These are phyloP conservation scores for Penicillium sp. DNA, from an alignment of 2,329 filamentous ascomycete species.

Conservation along the genomic window DNA sequence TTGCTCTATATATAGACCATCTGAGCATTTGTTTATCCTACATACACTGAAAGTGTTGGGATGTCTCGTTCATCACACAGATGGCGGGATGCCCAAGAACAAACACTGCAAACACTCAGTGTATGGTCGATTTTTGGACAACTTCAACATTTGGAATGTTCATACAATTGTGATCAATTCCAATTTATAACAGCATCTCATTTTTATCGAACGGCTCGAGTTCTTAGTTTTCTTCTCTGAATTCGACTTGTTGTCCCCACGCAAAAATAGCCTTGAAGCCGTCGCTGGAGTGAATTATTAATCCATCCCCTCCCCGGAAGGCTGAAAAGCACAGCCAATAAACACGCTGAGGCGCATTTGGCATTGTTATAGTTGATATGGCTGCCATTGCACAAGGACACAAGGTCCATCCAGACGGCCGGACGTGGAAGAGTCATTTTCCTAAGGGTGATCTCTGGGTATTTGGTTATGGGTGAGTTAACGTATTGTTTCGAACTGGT, in stretches of 20 bases:
- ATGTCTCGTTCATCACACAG: not conserved
- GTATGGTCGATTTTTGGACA: not conserved
- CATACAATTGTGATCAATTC: not conserved
- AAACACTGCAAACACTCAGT: slow-evolving; percentile 3
- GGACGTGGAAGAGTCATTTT: slow-evolving; percentile 39
- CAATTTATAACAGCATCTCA: not conserved
- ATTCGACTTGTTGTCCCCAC: not conserved
- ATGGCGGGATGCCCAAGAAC: not conserved
- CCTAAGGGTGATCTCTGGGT: slow-evolving; percentile 72
- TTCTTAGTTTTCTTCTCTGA: not conserved
- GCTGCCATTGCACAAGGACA: slow-evolving; percentile 14
- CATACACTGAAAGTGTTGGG: not conserved
- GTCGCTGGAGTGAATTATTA: not conserved
- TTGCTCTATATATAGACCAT: not conserved
- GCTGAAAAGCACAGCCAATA: not conserved
- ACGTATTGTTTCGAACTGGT: not conserved
- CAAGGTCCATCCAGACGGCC: slow-evolving; percentile 22
- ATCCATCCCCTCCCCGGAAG: not conserved
- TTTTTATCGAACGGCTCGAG: not conserved
- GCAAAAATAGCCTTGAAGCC: not conserved
- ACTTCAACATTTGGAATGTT: not conserved
- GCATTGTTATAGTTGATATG: slow-evolving; percentile 6
- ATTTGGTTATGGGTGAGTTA: slow-evolving; percentile 85
- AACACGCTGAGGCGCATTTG: not conserved
- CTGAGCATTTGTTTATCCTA: not conserved